Conservation (phyloP, 2,329 filamentous ascomycete species). For the Epichloe uncinata region DNA sequence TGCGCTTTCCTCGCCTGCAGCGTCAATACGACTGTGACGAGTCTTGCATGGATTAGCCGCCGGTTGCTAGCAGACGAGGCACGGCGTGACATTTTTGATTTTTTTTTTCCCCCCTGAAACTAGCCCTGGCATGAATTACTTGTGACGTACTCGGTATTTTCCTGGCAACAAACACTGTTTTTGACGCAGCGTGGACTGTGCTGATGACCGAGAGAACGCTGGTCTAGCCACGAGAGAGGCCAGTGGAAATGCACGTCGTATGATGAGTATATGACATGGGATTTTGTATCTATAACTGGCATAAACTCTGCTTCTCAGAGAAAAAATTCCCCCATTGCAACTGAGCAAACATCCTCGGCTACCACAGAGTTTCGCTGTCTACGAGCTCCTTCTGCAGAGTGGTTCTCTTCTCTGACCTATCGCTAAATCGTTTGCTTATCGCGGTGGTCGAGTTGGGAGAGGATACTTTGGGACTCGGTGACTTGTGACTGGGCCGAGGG, state of each 20-base stretch:
- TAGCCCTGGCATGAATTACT: too few species aligned
- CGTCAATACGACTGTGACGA: background rate
- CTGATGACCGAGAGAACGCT: too few species aligned
- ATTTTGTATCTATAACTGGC: background rate
- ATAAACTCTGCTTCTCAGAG: background rate
- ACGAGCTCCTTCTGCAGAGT: conserved; percentile 6
- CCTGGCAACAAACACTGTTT: too few species aligned
- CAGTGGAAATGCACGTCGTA: too few species aligned
- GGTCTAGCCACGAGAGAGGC: too few species aligned
- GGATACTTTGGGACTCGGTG: conserved; percentile 9
- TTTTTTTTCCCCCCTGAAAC: too few species aligned
- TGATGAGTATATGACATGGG: too few species aligned
- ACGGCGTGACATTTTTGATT: too few species aligned
- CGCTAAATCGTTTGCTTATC: conserved; percentile 6
- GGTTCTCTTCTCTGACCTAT: conserved; percentile 5
- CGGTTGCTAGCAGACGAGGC: background rate
- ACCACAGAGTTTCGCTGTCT: conserved; percentile 11
- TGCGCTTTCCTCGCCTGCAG: background rate
- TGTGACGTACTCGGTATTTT: too few species aligned
- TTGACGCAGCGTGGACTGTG: too few species aligned
- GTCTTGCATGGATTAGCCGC: background rate
- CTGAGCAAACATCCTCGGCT: conserved; percentile 7
- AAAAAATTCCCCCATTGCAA: too few species aligned
- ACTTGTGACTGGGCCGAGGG: conserved; percentile 13
- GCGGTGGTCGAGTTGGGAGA: conserved; percentile 7